A percentile compares a stretch with the other conserved stretches of the same genome.
phyloP scores from a whole-genome alignment of 768 basidiomycete species.

The Coprinellus micaceus region DNA sequence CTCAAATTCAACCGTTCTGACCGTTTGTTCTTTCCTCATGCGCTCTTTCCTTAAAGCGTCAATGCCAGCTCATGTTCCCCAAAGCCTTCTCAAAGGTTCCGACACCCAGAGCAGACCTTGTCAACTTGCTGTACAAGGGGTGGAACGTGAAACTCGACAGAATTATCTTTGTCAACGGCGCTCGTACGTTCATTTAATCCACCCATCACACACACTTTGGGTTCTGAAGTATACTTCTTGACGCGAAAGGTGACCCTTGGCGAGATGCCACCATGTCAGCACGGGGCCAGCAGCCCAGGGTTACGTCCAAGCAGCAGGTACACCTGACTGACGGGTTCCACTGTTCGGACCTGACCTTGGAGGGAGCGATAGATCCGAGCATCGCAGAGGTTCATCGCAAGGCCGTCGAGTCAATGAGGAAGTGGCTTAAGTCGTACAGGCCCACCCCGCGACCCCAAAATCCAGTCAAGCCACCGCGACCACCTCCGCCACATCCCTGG shows the following conservation, averaged over 20 bases:
- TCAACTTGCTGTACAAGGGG: slow-evolving; percentile 52
- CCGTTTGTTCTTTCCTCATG: background rate
- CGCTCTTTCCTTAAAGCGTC: slow-evolving; percentile 39
- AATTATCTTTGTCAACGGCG: slow-evolving; percentile 69
- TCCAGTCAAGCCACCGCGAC: background rate
- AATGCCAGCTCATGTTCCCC: slow-evolving; percentile 68
- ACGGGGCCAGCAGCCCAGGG: slow-evolving; percentile 39
- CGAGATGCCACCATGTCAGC: slow-evolving; percentile 66
- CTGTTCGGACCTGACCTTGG: slow-evolving; percentile 52
- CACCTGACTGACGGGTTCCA: slow-evolving; percentile 63
- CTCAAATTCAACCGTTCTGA: background rate
- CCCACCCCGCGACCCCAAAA: background rate
- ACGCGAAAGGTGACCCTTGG: slow-evolving; percentile 53
- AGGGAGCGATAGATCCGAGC: slow-evolving; percentile 45
- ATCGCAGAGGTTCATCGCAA: slow-evolving; percentile 51
- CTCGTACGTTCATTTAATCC: slow-evolving; percentile 45
- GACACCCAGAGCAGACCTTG: slow-evolving; percentile 36
- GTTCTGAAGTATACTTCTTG: background rate
- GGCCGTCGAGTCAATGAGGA: slow-evolving; percentile 49
- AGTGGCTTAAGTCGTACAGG: slow-evolving; percentile 40
- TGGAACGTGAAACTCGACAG: slow-evolving; percentile 58
- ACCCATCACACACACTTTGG: no score
- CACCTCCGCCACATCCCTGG: background rate
- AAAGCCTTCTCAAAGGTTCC: slow-evolving; percentile 49
- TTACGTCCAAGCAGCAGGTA: slow-evolving; percentile 54